Conservation (phyloP, 805 yeast species). For the Metschnikowia aberdeeniae region DNA sequence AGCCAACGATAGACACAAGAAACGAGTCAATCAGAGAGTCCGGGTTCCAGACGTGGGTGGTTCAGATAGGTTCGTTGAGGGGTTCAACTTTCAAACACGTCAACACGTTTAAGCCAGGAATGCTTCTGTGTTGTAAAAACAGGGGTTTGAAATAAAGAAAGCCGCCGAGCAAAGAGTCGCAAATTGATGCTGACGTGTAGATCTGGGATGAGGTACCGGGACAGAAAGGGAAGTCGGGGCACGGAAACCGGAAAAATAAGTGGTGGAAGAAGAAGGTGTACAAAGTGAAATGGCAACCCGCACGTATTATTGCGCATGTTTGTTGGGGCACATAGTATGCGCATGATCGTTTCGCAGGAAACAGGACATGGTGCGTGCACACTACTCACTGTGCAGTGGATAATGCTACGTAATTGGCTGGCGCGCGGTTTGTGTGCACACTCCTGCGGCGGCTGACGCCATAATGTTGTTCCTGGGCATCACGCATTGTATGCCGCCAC, state of each 20-base stretch:
- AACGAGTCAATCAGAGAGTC: no score
- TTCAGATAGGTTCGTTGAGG: no score
- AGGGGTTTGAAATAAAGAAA: no score
- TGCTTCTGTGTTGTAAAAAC: no score
- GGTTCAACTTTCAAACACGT: no score
- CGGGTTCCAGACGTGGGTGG: no score
- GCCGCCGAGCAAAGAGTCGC: not conserved
- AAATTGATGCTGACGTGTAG: no score
- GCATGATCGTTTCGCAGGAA: constrained; percentile 14
- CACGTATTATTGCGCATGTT: constrained; percentile 13
- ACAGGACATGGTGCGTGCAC: constrained; percentile 7
- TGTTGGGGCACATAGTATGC: constrained; percentile 15
- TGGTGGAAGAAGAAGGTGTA: constrained; percentile 4
- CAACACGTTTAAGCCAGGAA: no score
- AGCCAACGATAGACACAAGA: no score
- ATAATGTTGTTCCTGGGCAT: no score
- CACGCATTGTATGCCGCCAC: no score
- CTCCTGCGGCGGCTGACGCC: not conserved
- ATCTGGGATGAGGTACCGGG: not conserved
- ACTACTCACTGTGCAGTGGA: constrained; percentile 1
- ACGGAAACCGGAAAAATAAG: constrained; percentile 2
- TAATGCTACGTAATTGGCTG: constrained; percentile 1
- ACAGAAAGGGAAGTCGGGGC: not conserved
- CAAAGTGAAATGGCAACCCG: constrained; percentile 9
- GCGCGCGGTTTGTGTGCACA: not conserved